Conservation (phyloP, 2,329 filamentous ascomycete species). For the Penicillium sp. region DNA sequence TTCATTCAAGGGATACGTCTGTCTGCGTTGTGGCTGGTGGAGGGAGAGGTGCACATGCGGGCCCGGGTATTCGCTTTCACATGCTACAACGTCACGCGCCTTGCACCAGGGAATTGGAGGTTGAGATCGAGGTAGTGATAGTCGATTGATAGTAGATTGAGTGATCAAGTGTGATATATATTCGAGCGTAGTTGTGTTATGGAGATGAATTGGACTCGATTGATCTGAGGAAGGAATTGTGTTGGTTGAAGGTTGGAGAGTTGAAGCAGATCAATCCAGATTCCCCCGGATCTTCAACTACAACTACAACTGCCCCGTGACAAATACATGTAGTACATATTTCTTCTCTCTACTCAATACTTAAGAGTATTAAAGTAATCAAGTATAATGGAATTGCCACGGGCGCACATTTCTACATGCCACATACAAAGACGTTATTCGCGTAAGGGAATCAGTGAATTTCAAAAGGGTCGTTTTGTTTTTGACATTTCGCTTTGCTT, state of each 20-base stretch:
- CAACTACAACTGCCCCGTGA: neutral
- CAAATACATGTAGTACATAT: neutral
- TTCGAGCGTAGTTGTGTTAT: neutral
- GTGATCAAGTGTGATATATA: neutral
- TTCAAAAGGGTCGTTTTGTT: conserved; percentile 32
- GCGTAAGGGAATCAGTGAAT: conserved; percentile 25
- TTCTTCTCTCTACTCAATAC: neutral
- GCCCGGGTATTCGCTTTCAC: conserved; percentile 21
- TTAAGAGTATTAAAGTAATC: neutral
- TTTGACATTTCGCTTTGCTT: conserved; percentile 44
- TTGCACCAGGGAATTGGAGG: neutral
- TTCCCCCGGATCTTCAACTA: neutral
- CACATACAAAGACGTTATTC: conserved; percentile 31
- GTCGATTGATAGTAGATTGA: neutral
- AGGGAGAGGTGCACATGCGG: conserved; percentile 4
- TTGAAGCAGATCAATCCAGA: neutral
- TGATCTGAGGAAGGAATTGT: neutral
- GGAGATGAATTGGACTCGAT: neutral
- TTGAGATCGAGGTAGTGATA: neutral
- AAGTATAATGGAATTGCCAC: conserved; percentile 9
- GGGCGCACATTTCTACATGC: conserved; percentile 30
- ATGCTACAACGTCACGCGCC: conserved; percentile 19
- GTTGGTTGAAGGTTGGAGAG: neutral
- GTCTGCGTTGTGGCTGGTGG: conserved; percentile 5
- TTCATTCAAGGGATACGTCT: neutral